Percentiles rank a stretch among this genome's conserved stretches.
phyloP scores from a whole-genome alignment of 352 stramenopile species.

The Phytopythium oedochilum region DNA sequence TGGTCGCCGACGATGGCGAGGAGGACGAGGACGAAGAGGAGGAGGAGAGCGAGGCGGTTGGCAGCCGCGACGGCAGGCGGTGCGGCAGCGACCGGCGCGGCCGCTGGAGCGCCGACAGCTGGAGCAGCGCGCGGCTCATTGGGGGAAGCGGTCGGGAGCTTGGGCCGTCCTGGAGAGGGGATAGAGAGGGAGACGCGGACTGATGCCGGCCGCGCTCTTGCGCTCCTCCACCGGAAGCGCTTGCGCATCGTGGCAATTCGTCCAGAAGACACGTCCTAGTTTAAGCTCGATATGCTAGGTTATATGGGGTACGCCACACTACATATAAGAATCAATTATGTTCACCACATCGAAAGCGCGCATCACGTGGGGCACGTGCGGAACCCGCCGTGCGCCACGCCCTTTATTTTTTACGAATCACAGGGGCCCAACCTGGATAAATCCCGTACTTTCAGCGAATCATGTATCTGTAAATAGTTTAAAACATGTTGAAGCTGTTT shows the following conservation, averaged over 20 bases:
- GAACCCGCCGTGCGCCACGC: background rate
- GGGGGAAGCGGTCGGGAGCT: background rate
- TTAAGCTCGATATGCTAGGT: background rate
- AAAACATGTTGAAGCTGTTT: slow-evolving; percentile 6
- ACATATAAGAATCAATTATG: no score
- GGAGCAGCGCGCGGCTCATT: slow-evolving; percentile 2
- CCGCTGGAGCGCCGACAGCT: background rate
- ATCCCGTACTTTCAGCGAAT: background rate
- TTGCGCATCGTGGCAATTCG: background rate
- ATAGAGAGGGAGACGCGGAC: background rate
- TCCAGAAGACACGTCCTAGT: background rate
- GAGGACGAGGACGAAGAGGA: background rate
- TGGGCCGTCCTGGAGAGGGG: no score
- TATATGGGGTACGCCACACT: no score
- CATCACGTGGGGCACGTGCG: background rate
- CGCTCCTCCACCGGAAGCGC: slow-evolving; percentile 1
- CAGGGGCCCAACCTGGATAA: background rate
- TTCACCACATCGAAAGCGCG: background rate
- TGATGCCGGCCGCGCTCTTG: background rate
- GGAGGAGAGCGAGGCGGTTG: background rate
- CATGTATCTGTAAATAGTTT: background rate
- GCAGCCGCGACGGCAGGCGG: background rate
- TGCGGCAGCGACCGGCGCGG: background rate
- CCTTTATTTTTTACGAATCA: background rate
- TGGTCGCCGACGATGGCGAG: slow-evolving; percentile 6